Evolutionary conservation across 139 green algal species (phyloP), one percentile per base, ranked within the genome.

Genomic region (Chlorella ohadii): DNA sequence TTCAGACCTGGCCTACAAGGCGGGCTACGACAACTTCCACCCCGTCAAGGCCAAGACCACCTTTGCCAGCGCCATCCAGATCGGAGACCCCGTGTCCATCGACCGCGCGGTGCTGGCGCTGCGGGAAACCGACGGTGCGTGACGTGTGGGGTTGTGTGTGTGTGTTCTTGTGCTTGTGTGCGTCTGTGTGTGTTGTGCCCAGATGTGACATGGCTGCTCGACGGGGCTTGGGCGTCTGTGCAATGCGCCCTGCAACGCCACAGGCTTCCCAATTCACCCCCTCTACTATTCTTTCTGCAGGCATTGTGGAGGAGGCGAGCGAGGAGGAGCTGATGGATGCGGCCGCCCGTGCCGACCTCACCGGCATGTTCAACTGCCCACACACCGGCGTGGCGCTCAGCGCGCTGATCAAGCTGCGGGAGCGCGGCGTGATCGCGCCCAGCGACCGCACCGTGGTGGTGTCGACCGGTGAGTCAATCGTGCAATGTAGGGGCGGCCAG

Each of bases 321-420:
- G 97, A 99, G 92, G 97, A 99, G 89, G 97, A 99, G 90, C 92
- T 99, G 31, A 99, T 99, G 97, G 97, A 99, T 71, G 97, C 97
- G 41, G 95, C 97, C 15, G 97, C 97, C 22, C 91, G 95, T 28
- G 97, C 95, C 12, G 97, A 99, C 88, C 90, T 95, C 56, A 99
- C 97, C 36, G 97, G 94, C 55, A 95, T 97, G 94, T 96, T 95
- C 89, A 92, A 88, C 67, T 94, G 84, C 89, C 79, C 81, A 27
- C 80, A 89, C 84, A 91, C 89, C 27, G 94, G 95, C 56, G 97
- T 99, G 19, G 97, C 97, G 38, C 93, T 99, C 51, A 93, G 96
- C 25, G 97, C 97, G 28, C 91, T 99, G 34, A 97, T 92, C 84
- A 99, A 99, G 93, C 91, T 99, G 74, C 88, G 96, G 4, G 94